Evolutionary conservation across 345 rosid species (phyloP).

Genomic region (Salix exigua): DNA sequence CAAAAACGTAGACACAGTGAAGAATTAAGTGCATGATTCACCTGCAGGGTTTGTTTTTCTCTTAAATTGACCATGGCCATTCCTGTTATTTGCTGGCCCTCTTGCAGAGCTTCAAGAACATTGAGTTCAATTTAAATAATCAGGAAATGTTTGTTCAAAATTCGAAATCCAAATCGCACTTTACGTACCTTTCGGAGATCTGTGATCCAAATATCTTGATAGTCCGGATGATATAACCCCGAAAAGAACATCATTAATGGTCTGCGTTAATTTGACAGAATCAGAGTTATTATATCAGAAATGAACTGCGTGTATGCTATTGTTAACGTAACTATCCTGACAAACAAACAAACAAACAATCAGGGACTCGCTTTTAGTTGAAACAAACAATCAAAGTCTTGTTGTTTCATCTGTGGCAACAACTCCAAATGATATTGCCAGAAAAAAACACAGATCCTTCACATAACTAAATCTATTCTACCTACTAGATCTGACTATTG

Average conservation of each 20-base stretch:
- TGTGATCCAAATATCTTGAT: conserved; percentile 48
- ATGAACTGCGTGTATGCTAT: too few species aligned
- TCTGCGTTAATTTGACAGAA: conserved; percentile 23
- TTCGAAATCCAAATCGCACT: neutral
- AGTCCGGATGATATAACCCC: conserved; percentile 48
- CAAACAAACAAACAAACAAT: too few species aligned
- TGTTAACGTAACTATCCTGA: too few species aligned
- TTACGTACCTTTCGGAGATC: conserved; percentile 52
- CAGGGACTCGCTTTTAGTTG: too few species aligned
- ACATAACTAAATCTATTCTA: too few species aligned
- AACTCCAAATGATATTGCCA: neutral
- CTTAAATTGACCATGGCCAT: conserved; percentile 58
- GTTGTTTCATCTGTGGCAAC: too few species aligned
- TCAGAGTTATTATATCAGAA: neutral
- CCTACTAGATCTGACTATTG: too few species aligned
- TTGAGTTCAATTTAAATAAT: neutral
- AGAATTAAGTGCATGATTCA: neutral
- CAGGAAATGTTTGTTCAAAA: neutral
- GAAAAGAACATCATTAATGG: conserved; percentile 63
- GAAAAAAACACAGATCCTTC: too few species aligned
- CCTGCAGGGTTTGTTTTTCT: conserved; percentile 43
- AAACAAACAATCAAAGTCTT: too few species aligned
- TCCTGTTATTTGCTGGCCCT: conserved; percentile 46
- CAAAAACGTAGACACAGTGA: neutral
- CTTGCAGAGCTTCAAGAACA: conserved; percentile 27